Evolutionary conservation across 1,284 basidiomycete species (phyloP).

Genomic region (Trametes polyzona): DNA sequence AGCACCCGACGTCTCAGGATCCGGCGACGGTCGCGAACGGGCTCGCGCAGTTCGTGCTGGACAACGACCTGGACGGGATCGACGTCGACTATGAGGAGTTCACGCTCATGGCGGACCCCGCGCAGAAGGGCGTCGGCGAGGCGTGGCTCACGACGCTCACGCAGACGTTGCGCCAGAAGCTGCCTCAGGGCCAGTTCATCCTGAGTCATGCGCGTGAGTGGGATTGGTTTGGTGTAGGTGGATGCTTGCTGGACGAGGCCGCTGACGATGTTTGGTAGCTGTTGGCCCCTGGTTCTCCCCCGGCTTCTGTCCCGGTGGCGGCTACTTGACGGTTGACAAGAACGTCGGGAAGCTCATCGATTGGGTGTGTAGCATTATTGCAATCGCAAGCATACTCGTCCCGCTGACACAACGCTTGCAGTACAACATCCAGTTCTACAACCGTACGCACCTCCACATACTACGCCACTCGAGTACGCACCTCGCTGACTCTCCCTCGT

Average conservation of each 20-base stretch:
- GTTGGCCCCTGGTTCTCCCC: slow-evolving; percentile 17
- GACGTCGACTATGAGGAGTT: slow-evolving; percentile 63
- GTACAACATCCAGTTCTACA: slow-evolving; percentile 56
- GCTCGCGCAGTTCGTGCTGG: slow-evolving; percentile 44
- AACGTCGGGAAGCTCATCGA: slow-evolving; percentile 18
- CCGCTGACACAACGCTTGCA: not conserved
- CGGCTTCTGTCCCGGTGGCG: slow-evolving; percentile 16
- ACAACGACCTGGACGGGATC: slow-evolving; percentile 51
- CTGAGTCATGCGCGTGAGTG: slow-evolving; percentile 38
- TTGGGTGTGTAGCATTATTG: slow-evolving; percentile 16
- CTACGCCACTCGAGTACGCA: not conserved
- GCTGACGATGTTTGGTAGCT: not conserved
- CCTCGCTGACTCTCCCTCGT: no score
- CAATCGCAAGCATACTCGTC: no score
- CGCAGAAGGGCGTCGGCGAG: slow-evolving; percentile 40
- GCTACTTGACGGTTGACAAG: slow-evolving; percentile 23
- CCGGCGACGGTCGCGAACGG: slow-evolving; percentile 45
- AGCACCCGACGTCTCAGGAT: slow-evolving; percentile 50
- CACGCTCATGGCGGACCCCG: slow-evolving; percentile 40
- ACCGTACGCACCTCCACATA: slow-evolving; percentile 44
- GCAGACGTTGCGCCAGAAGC: slow-evolving; percentile 35
- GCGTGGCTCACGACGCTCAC: slow-evolving; percentile 50
- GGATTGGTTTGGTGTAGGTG: not conserved
- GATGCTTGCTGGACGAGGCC: not conserved
- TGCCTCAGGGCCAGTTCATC: slow-evolving; percentile 40